Evolutionary conservation across 805 yeast genomes (phyloP).

Genomic region (Sugiyamaella smithiae): DNA sequence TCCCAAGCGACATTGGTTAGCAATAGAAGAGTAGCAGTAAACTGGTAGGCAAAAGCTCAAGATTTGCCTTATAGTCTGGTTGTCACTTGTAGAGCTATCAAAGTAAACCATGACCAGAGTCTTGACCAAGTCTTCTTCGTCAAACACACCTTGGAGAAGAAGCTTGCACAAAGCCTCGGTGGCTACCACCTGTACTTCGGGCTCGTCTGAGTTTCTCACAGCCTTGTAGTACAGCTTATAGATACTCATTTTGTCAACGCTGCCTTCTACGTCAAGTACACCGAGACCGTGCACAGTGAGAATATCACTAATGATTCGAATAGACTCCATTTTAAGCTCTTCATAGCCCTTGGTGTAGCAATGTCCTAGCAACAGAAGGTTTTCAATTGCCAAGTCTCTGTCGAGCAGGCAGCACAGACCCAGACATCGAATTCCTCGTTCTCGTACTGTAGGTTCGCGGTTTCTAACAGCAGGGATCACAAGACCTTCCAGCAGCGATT

Average conservation of each 20-base stretch:
- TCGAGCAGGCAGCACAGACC: conserved; percentile 80
- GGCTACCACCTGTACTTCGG: conserved; percentile 70
- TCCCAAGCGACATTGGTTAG: conserved; percentile 66
- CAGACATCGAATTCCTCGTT: conserved; percentile 67
- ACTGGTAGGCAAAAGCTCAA: conserved; percentile 87
- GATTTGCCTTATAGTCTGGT: conserved; percentile 70
- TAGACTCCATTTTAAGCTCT: conserved; percentile 56
- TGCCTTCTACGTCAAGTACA: conserved; percentile 58
- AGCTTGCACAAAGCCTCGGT: conserved; percentile 87
- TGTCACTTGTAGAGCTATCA: conserved; percentile 60
- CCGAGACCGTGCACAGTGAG: conserved; percentile 71
- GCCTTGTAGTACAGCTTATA: conserved; percentile 70
- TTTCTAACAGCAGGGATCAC: conserved; percentile 75
- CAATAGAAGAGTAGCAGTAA: conserved; percentile 69
- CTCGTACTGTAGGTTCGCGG: conserved; percentile 51
- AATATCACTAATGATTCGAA: conserved; percentile 73
- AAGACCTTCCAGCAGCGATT: conserved; percentile 69
- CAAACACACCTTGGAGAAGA: conserved; percentile 69
- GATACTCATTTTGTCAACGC: conserved; percentile 56
- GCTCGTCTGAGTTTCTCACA: conserved; percentile 48
- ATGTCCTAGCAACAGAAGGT: conserved; percentile 62
- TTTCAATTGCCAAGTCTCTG: conserved; percentile 56
- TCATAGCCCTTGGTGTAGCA: conserved; percentile 68
- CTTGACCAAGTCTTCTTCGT: conserved; percentile 59
- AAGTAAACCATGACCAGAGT: conserved; percentile 71